Percentiles rank a stretch among this genome's conserved stretches.
These are phyloP conservation scores for Alternaria hordeiaustralica DNA, from an alignment of 2,329 filamentous ascomycete genomes.

Conservation along the genomic window DNA sequence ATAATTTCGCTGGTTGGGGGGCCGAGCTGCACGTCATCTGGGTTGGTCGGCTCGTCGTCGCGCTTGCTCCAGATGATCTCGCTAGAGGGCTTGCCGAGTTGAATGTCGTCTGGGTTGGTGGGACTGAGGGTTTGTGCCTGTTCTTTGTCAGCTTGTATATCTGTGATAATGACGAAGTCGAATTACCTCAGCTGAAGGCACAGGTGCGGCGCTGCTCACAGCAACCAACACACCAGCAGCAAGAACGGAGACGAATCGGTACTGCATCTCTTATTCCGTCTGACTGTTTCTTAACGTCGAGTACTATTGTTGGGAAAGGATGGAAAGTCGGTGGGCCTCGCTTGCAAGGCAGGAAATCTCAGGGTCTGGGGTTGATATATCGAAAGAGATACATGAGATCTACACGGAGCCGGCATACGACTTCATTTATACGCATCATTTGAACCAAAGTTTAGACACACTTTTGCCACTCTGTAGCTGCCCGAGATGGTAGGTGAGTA, in stretches of 20 bases:
- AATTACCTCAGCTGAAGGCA: conserved; percentile 29
- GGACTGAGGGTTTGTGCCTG: conserved; percentile 8
- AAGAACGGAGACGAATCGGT: conserved; percentile 35
- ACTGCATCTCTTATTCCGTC: conserved; percentile 26
- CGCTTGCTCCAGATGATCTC: conserved; percentile 25
- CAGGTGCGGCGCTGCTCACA: conserved; percentile 29
- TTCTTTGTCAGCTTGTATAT: background rate
- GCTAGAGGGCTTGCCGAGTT: conserved; percentile 23
- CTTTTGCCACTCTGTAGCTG: conserved; percentile 10
- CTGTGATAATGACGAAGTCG: background rate
- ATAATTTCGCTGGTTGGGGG: conserved; percentile 22
- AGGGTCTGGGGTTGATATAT: conserved; percentile 1
- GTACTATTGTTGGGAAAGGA: background rate
- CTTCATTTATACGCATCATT: conserved; percentile 15
- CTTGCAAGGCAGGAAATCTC: background rate
- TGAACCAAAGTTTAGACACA: conserved; percentile 8
- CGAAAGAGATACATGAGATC: background rate
- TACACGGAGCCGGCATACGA: conserved; percentile 6
- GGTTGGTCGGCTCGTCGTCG: background rate
- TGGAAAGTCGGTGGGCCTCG: conserved; percentile 1
- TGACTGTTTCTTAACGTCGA: background rate
- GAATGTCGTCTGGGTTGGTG: conserved; percentile 16
- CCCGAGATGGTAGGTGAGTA: background rate
- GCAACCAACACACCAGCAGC: conserved; percentile 31
- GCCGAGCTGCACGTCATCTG: conserved; percentile 21